Evolutionary conservation across 2,329 filamentous ascomycete species (phyloP), one percentile per base, ranked within the genome.

Genomic region (Botrytis cinerea): DNA sequence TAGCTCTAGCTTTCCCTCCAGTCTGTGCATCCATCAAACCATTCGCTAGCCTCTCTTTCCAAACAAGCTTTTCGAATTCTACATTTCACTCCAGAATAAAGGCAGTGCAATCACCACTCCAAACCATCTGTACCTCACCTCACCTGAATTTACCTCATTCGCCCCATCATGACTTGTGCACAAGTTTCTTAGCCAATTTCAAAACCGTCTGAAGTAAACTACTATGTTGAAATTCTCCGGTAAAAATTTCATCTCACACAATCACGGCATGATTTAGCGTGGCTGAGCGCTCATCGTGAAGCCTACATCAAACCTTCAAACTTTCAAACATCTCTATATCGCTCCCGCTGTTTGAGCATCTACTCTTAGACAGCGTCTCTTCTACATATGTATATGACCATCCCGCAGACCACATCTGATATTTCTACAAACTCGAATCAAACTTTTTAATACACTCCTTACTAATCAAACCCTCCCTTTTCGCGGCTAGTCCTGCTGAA

Each of bases 361-460:
- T 28, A 40, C 22, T 28, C 25, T 28, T 14, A 4, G 35, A 14
- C 14, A 40, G 18, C 22, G 8, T 51, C 14, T 67, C 28, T 38
- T 20, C n/a, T 46, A 35, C 14, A 51, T n/a, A n/a, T 38, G 22
- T 67, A 51, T 51, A 51, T 51, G 38, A 38, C 12, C 32, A n/a
- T 28, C n/a, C 18, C 14, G 14, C 51, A 32, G 28, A 57, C n/a
- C 51, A 28, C n/a, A 57, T 57, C 51, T 3, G n/a, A 28, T 57
- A 32, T 57, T 54, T 57, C 14, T 32, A 28, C 10, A 57, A 18
- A 28, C 46, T 38, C 45, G 8, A 67, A 38, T 9, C 51, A 28
- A 54, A 67, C 48, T n/a, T 9, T 67, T 22, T 67, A 38, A 67
- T 67, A 25, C 63, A 20, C 32, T 67, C 45, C 46, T 67, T 67